A percentile compares a stretch with the other conserved stretches of the same genome.
Evolutionary conservation across 495 filamentous ascomycete genomes (phyloP).

Genomic region (Aspergillus ostianus): DNA sequence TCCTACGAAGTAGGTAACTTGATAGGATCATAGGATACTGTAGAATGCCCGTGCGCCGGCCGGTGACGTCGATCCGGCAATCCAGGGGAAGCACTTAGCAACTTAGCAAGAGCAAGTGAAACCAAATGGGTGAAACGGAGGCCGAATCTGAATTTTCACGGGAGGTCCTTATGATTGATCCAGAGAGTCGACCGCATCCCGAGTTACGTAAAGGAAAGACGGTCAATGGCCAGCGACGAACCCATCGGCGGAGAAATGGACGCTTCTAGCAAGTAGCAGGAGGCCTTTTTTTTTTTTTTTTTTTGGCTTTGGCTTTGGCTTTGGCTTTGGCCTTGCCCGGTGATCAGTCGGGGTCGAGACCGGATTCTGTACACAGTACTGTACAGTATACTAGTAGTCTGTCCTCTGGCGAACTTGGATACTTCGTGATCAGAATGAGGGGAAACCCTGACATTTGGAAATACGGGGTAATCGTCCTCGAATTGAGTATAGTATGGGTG

Average conservation of each 20-base stretch:
- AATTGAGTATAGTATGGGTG: background rate
- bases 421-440: background rate
- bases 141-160: too few species aligned
- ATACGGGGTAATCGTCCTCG: background rate
- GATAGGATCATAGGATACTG: too few species aligned
- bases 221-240: slow-evolving; percentile 19
- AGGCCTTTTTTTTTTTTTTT: too few species aligned
- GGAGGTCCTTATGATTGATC: too few species aligned
- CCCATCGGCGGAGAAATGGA: slow-evolving; percentile 11
- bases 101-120: too few species aligned
- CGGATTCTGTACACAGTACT: too few species aligned
- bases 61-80: background rate
- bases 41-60: background rate
- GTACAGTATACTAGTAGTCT: too few species aligned
- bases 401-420: too few species aligned
- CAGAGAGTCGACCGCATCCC: slow-evolving; percentile 3
- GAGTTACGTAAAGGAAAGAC: slow-evolving; percentile 30
- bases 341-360: slow-evolving; percentile 9
- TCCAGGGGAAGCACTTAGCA: background rate
- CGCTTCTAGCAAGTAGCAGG: slow-evolving; percentile 4
- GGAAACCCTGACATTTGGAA: background rate
- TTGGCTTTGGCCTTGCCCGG: background rate
- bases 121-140: background rate
- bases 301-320: background rate
- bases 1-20: too few species aligned